These are phyloP conservation scores for Zymoseptoria crescenta DNA, from an alignment of 2,329 filamentous ascomycete species.

Conservation along the genomic window DNA sequence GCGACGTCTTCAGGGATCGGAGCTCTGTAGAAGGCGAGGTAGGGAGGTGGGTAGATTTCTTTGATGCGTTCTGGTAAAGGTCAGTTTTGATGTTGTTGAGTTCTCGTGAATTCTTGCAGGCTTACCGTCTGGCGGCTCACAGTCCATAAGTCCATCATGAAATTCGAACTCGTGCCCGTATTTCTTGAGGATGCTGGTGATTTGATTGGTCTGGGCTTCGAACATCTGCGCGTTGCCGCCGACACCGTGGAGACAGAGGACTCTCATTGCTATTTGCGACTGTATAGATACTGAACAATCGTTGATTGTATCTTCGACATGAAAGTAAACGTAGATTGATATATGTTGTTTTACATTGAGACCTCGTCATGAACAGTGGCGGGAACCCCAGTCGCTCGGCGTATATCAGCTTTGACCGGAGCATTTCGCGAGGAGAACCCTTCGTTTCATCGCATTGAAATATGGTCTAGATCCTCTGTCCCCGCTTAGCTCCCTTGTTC, in stretches of 20 bases:
- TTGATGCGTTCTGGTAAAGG: neutral
- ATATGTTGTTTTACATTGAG: no score
- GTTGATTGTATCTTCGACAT: neutral
- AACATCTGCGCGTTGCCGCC: neutral
- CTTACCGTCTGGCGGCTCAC: neutral
- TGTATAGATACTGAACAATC: neutral
- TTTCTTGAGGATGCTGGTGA: neutral
- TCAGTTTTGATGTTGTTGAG: neutral
- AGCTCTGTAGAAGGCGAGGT: neutral
- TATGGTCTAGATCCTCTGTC: neutral
- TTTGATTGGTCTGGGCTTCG: neutral
- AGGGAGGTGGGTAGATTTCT: neutral
- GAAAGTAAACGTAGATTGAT: no score
- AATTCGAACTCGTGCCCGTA: neutral
- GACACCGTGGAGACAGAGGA: conserved; percentile 1
- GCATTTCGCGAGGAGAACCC: neutral
- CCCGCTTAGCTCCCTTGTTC: no score
- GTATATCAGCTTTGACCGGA: neutral
- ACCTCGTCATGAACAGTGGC: neutral
- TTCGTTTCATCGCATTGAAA: neutral
- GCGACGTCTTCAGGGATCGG: conserved; percentile 1
- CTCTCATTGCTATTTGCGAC: neutral
- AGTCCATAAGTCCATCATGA: neutral
- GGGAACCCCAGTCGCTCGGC: neutral
- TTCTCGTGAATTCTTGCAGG: neutral